Base-by-base conservation (phyloP, 2,329 filamentous ascomycete species). In the Calonectria henricotiae region DNA sequence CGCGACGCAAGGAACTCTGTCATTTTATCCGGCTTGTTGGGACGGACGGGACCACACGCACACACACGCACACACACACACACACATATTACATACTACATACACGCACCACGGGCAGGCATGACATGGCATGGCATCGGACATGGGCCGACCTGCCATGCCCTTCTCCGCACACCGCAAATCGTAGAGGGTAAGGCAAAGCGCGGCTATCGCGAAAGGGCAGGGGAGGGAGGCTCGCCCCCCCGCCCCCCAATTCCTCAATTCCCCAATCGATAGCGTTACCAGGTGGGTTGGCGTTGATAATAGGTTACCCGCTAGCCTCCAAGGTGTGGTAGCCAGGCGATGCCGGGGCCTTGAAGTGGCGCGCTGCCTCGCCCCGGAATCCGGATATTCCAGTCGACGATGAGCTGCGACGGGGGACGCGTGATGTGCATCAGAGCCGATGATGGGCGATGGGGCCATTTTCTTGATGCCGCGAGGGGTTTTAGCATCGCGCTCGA, bases 151-250 rank as follows among this genome's bases (percentile, higher is more conserved):
- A 77, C 68, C 61, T 54, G 27, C 4, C 27, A 30, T 30, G 49
- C 30, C 66, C n/a, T 54, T 65, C 68, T 49, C 65, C 68, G 69
- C 73, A 75, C 73, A 72, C 69, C 73, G 67, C 74, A 74, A 72
- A 61, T 55, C 51, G 51, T 11, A 62, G 65, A 70, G 66, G 41
- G 37, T 39, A 65, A 73, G 63, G 67, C 61, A 66, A 67, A 71
- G 69, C 63, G 72, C 72, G 71, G 71, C 49, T 74, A 71, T 66
- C 64, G 58, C 60, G 65, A 60, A 35, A 35, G 35, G 13, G 37
- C 46, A 47, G 27, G 46, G 17, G 46, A 2, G 23, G 11, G 15
- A 39, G 37, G 37, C 37, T 9, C 23, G 7, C 12, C 23, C 23
- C 13, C 5, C 46, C 11, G 12, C 30, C 30, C 30, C 30, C 27